A percentile compares a stretch with the other conserved stretches of the same genome.
Evolutionary conservation across 768 basidiomycete species (phyloP).

Genomic region (Amanita rimosa): DNA sequence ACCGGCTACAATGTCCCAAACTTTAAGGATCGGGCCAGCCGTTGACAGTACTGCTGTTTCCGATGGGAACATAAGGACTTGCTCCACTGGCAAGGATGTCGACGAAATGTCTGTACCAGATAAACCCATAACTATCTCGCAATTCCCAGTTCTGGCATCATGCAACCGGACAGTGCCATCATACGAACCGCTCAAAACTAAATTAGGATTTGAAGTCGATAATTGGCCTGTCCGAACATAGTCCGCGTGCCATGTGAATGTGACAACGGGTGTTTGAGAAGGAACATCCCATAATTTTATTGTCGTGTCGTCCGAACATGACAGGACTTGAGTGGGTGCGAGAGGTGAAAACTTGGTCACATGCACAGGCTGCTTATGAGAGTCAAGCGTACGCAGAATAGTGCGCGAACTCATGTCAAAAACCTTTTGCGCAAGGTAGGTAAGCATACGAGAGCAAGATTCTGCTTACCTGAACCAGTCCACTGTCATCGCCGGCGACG

Average conservation of each 20-base stretch:
- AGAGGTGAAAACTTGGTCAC: slow-evolving; percentile 85
- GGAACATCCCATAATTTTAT: slow-evolving; percentile 94
- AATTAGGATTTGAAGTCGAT: slow-evolving; percentile 68
- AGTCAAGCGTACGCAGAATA: slow-evolving; percentile 83
- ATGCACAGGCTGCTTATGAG: slow-evolving; percentile 95
- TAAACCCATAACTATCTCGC: slow-evolving; percentile 73
- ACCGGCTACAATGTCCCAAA: slow-evolving; percentile 92
- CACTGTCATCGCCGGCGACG: slow-evolving; percentile 91
- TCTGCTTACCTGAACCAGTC: slow-evolving; percentile 59
- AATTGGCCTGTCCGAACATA: slow-evolving; percentile 93
- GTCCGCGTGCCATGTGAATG: slow-evolving; percentile 83
- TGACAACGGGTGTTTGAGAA: slow-evolving; percentile 66
- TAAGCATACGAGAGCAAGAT: background rate
- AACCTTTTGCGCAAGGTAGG: slow-evolving; percentile 32
- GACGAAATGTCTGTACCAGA: slow-evolving; percentile 18
- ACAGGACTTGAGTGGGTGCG: slow-evolving; percentile 74
- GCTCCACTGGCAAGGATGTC: slow-evolving; percentile 67
- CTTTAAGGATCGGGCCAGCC: slow-evolving; percentile 84
- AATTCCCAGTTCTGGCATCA: slow-evolving; percentile 74
- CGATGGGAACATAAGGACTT: slow-evolving; percentile 88
- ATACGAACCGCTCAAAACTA: slow-evolving; percentile 90
- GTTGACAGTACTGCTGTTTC: slow-evolving; percentile 77
- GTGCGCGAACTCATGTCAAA: slow-evolving; percentile 93
- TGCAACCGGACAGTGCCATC: slow-evolving; percentile 85
- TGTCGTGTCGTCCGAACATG: slow-evolving; percentile 94